phyloP scores from a whole-genome alignment of 192 early-diverging fungal species.

The Backusella morwellensis region DNA sequence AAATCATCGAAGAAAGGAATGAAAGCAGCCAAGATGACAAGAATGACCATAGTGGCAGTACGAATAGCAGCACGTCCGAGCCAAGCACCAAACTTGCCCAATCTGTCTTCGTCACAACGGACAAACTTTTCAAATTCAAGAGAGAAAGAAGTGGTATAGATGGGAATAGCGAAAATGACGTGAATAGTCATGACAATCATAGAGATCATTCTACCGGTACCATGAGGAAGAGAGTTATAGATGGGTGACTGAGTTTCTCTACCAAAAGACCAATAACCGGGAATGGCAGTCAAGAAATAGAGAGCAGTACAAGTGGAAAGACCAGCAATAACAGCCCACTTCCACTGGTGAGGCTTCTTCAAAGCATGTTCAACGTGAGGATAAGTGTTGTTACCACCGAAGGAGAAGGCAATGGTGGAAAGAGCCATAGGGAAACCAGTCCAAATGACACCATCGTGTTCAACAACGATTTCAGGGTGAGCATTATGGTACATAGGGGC shows the following conservation, averaged over 20 bases:
- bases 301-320: conserved; percentile 67
- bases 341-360: conserved; percentile 69
- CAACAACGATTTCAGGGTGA: conserved; percentile 34
- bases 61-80: conserved; percentile 58
- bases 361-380: conserved; percentile 84
- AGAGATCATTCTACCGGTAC: conserved; percentile 54
- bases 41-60: conserved; percentile 50
- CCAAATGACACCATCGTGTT: conserved; percentile 55
- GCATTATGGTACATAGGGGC: conserved; percentile 50
- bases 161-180: conserved; percentile 78
- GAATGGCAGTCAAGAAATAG: conserved; percentile 68
- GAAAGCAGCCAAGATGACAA: conserved; percentile 59
- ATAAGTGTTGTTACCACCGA: conserved; percentile 79
- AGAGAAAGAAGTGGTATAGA: conserved; percentile 74
- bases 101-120: conserved; percentile 50
- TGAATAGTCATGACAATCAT: conserved; percentile 80
- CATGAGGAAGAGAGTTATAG: conserved; percentile 66
- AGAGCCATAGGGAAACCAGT: conserved; percentile 73
- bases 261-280: conserved; percentile 80
- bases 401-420: conserved; percentile 83
- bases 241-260: conserved; percentile 66
- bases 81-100: conserved; percentile 53
- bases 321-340: conserved; percentile 61
- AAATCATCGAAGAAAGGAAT: conserved; percentile 83
- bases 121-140: conserved; percentile 71